phyloP scores from a whole-genome alignment of 2,329 filamentous ascomycete genomes.

The Capronia epimyces region DNA sequence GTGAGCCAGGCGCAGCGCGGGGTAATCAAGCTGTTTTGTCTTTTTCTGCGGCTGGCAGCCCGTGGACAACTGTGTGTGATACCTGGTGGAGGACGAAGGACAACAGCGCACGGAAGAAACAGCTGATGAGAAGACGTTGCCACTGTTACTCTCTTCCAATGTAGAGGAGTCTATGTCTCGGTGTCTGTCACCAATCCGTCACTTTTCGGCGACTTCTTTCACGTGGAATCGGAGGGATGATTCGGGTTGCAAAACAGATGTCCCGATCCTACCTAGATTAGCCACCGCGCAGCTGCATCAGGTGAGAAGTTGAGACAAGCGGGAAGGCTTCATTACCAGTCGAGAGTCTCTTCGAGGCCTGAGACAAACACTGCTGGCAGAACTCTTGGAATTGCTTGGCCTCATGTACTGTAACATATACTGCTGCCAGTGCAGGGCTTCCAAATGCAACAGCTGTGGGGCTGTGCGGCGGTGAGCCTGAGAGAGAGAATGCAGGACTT shows the following conservation, averaged over 20 bases:
- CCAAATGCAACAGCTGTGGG: slow-evolving; percentile 18
- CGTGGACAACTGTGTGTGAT: background rate
- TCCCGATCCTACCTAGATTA: slow-evolving; percentile 2
- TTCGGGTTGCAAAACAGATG: background rate
- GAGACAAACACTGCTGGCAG: slow-evolving; percentile 10
- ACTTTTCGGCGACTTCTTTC: background rate
- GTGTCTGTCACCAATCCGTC: background rate
- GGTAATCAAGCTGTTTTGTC: slow-evolving; percentile 8
- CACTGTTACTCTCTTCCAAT: slow-evolving; percentile 17
- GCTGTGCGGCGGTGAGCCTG: slow-evolving; percentile 3
- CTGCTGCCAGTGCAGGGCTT: background rate
- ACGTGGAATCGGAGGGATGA: background rate
- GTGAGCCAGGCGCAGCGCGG: slow-evolving; percentile 4
- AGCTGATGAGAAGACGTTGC: background rate
- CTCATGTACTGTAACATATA: background rate
- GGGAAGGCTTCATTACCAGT: slow-evolving; percentile 18
- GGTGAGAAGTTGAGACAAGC: slow-evolving; percentile 19
- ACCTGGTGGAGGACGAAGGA: slow-evolving; percentile 6
- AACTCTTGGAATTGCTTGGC: slow-evolving; percentile 23
- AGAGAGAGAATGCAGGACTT: background rate
- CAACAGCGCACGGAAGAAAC: background rate
- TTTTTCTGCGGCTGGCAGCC: background rate
- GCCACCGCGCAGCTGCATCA: slow-evolving; percentile 27
- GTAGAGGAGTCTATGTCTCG: slow-evolving; percentile 13
- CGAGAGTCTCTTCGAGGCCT: slow-evolving; percentile 8